A percentile compares a stretch with the other conserved stretches of the same genome.
These are phyloP conservation scores for Taphrina wiesneri DNA, from an alignment of 1,139 yeast species.

Conservation along the genomic window DNA sequence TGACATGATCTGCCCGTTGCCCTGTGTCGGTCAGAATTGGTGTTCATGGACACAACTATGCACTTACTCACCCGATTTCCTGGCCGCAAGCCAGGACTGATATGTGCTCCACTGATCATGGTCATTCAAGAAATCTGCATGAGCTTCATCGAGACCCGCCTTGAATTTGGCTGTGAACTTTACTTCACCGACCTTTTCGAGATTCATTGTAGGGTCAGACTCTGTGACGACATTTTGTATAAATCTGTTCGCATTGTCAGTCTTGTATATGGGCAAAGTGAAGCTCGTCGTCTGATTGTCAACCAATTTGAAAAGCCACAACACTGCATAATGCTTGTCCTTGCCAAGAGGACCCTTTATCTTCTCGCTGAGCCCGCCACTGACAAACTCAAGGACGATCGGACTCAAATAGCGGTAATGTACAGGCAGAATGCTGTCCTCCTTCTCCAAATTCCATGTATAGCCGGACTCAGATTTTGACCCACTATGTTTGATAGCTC, in stretches of 20 bases:
- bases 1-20: constrained; percentile 29
- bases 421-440: constrained; percentile 16
- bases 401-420: constrained; percentile 28
- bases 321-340: constrained; percentile 28
- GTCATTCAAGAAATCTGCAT: constrained; percentile 17
- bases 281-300: constrained; percentile 30
- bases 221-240: constrained; percentile 30
- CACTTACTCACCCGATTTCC: constrained; percentile 32
- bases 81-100: constrained; percentile 28
- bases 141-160: constrained; percentile 23
- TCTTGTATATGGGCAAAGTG: constrained; percentile 32
- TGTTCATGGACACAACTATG: neutral
- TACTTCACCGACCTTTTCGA: constrained; percentile 33
- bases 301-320: constrained; percentile 29
- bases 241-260: constrained; percentile 27
- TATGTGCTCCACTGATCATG: constrained; percentile 30
- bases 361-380: constrained; percentile 27
- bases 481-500: constrained; percentile 12
- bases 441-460: constrained; percentile 21
- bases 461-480: constrained; percentile 4
- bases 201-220: constrained; percentile 15
- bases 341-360: constrained; percentile 31
- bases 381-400: constrained; percentile 29
- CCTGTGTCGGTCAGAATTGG: neutral
- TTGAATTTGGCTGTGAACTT: constrained; percentile 29